These are phyloP conservation scores for Fusarium incarnatum DNA, from an alignment of 2,329 filamentous ascomycete species.

Conservation along the genomic window DNA sequence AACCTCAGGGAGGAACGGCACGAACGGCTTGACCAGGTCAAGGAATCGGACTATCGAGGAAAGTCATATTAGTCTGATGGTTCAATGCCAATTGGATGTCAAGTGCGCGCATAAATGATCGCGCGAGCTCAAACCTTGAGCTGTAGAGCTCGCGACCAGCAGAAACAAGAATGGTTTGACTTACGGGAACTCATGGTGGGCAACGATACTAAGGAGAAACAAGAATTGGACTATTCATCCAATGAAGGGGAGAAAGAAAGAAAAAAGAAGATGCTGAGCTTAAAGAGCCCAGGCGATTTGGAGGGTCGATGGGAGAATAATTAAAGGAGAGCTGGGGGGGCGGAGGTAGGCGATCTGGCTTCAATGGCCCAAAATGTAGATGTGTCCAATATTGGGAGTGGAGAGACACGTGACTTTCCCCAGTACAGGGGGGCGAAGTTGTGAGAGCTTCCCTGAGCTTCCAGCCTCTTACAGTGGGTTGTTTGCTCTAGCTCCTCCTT, in stretches of 20 bases:
- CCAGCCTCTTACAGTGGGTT: slow-evolving; percentile 16
- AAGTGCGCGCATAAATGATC: slow-evolving; percentile 45
- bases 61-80: slow-evolving; percentile 27
- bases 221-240: slow-evolving; percentile 57
- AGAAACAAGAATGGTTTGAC: slow-evolving; percentile 45
- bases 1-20: slow-evolving; percentile 99
- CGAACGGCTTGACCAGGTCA: slow-evolving; percentile 99
- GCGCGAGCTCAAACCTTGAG: slow-evolving; percentile 33
- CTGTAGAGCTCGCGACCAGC: slow-evolving; percentile 34
- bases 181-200: slow-evolving; percentile 68
- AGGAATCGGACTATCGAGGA: slow-evolving; percentile 87
- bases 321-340: slow-evolving; percentile 53
- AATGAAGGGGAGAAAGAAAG: slow-evolving; percentile 51
- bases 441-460: slow-evolving; percentile 35
- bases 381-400: slow-evolving; percentile 58
- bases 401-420: slow-evolving; percentile 51
- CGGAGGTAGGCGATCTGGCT: slow-evolving; percentile 58
- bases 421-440: slow-evolving; percentile 16
- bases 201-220: slow-evolving; percentile 51
- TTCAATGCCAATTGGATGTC: slow-evolving; percentile 21
- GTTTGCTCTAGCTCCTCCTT: neutral
- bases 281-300: slow-evolving; percentile 52
- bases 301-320: slow-evolving; percentile 50
- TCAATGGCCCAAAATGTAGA: slow-evolving; percentile 57
- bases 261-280: slow-evolving; percentile 53